Conservation (phyloP, 1,139 yeast species). For the Hansenula sp. region DNA sequence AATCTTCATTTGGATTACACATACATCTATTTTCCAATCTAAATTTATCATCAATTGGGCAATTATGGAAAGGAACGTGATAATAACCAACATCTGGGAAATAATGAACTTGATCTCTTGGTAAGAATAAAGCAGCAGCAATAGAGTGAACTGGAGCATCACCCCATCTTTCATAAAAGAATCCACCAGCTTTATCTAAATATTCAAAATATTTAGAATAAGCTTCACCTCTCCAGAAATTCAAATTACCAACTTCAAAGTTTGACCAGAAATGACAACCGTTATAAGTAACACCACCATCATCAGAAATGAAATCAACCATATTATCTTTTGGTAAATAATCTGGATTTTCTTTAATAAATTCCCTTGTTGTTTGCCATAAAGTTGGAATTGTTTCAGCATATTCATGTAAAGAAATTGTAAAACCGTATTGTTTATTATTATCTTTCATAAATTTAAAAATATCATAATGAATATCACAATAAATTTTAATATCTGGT, state of each 20-base stretch:
- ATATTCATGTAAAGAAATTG: constrained; percentile 79
- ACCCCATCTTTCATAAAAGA: constrained; percentile 91
- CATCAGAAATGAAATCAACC: constrained; percentile 68
- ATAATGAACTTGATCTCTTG: constrained; percentile 64
- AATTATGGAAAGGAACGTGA: constrained; percentile 75
- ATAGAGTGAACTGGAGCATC: constrained; percentile 90
- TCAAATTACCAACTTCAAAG: constrained; percentile 73
- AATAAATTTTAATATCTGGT: constrained; percentile 71
- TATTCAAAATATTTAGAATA: constrained; percentile 64
- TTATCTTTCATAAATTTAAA: constrained; percentile 79
- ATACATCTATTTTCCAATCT: constrained; percentile 55
- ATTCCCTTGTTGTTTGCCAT: constrained; percentile 70
- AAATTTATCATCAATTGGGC: constrained; percentile 60
- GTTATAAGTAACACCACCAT: constrained; percentile 63
- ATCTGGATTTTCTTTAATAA: constrained; percentile 58
- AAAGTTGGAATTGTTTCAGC: constrained; percentile 70
- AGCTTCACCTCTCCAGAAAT: constrained; percentile 70
- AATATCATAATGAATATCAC: constrained; percentile 79
- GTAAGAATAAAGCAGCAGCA: constrained; percentile 74
- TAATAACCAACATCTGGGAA: constrained; percentile 81
- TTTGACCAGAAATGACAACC: constrained; percentile 89
- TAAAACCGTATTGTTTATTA: constrained; percentile 70
- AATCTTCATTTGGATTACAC: constrained; percentile 67
- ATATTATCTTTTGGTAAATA: constrained; percentile 59
- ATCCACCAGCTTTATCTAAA: constrained; percentile 78